A percentile compares a stretch with the other conserved stretches of the same genome.
These are phyloP conservation scores for Sextonia rubra DNA, from an alignment of 164 flowering plant species.

Conservation along the genomic window DNA sequence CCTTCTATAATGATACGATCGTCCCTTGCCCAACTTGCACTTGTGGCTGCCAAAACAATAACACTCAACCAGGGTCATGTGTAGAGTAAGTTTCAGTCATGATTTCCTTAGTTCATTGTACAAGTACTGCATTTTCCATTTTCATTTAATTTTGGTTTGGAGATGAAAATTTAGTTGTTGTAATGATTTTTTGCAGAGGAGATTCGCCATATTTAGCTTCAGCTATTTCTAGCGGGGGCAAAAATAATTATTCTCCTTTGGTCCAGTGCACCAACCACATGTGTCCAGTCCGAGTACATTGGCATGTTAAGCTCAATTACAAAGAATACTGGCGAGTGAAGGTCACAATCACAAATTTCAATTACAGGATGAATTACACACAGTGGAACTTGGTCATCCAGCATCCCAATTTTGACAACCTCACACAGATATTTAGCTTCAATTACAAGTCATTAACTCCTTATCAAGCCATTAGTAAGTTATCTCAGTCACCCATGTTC, in stretches of 20 bases:
- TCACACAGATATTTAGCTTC: conserved; percentile 67
- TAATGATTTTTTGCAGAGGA: conserved; percentile 32
- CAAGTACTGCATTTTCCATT: neutral
- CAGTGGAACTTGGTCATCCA: conserved; percentile 74
- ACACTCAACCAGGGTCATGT: conserved; percentile 51
- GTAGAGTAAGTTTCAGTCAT: conserved; percentile 47
- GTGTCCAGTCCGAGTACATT: conserved; percentile 75
- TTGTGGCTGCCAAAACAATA: conserved; percentile 68
- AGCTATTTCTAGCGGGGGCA: conserved; percentile 35
- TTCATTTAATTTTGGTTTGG: neutral
- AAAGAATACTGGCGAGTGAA: conserved; percentile 75
- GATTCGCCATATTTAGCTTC: conserved; percentile 54
- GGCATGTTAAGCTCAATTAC: conserved; percentile 75
- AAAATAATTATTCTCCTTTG: conserved; percentile 37
- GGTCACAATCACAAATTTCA: conserved; percentile 62
- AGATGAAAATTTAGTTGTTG: conserved; percentile 1
- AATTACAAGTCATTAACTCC: conserved; percentile 62
- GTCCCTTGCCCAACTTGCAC: conserved; percentile 78
- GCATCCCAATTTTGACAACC: conserved; percentile 76
- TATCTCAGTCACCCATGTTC: neutral
- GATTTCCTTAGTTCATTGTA: neutral
- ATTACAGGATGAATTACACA: conserved; percentile 67
- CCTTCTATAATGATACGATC: conserved; percentile 73
- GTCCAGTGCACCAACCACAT: conserved; percentile 73
- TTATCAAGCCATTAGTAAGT: conserved; percentile 58